These are phyloP conservation scores for Blastomyces gilchristii DNA, from an alignment of 2,329 filamentous ascomycete genomes.

Conservation along the genomic window DNA sequence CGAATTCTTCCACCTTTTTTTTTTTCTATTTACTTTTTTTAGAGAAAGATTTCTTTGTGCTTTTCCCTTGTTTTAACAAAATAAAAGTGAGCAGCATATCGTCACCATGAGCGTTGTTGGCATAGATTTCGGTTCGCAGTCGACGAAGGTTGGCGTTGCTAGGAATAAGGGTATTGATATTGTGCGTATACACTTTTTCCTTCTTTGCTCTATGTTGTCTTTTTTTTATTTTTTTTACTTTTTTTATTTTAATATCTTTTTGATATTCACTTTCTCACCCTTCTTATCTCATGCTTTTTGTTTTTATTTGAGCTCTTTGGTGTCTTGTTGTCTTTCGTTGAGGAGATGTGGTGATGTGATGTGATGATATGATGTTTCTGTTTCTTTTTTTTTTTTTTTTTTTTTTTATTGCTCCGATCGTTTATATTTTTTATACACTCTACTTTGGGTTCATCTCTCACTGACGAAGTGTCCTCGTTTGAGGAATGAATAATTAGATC, in stretches of 20 bases:
- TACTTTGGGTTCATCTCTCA: conserved; percentile 15
- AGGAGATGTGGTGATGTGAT: not conserved
- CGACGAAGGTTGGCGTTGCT: conserved; percentile 94
- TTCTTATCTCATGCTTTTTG: not conserved
- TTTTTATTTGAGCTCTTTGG: not conserved
- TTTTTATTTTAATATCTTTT: not conserved
- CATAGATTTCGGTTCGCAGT: conserved; percentile 91
- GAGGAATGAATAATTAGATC: conserved; percentile 51
- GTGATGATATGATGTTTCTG: too few species aligned
- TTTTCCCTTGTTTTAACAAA: not conserved
- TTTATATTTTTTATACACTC: not conserved
- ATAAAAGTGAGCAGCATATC: conserved; percentile 12
- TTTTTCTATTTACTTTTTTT: not conserved
- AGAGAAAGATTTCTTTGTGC: not conserved
- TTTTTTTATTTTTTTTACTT: not conserved
- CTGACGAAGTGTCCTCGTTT: conserved; percentile 20
- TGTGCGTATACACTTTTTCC: conserved; percentile 51
- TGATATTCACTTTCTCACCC: too few species aligned
- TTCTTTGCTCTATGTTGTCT: conserved; percentile 12
- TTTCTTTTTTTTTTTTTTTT: too few species aligned
- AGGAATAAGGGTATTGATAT: conserved; percentile 98
- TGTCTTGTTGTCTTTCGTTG: conserved; percentile 1
- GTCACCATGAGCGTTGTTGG: conserved; percentile 56
- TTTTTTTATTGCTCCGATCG: not conserved
- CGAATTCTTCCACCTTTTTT: not conserved